Conservation (phyloP, 2,329 filamentous ascomycete genomes). For the Arthroderma sp. region DNA sequence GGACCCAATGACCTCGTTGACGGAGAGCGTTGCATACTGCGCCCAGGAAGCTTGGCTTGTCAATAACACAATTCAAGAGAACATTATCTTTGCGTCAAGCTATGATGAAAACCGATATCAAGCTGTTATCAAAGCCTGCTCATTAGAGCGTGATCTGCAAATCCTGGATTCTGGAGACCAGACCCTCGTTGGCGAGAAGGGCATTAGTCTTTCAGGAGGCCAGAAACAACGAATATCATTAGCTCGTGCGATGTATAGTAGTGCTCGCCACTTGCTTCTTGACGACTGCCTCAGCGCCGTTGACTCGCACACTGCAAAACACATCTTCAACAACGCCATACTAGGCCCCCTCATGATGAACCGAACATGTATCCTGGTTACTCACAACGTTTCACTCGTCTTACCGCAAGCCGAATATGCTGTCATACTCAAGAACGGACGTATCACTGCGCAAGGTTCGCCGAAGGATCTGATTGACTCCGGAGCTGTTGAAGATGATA, state of each 20-base stretch:
- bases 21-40: slow-evolving; percentile 89
- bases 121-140: slow-evolving; percentile 81
- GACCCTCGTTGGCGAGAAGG: slow-evolving; percentile 92
- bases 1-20: slow-evolving; percentile 72
- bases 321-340: slow-evolving; percentile 92
- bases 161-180: slow-evolving; percentile 88
- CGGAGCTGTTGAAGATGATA: slow-evolving; percentile 79
- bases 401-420: slow-evolving; percentile 69
- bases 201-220: slow-evolving; percentile 88
- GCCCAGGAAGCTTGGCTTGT: slow-evolving; percentile 95
- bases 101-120: slow-evolving; percentile 74
- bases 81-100: slow-evolving; percentile 79
- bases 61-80: slow-evolving; percentile 89
- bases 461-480: slow-evolving; percentile 67
- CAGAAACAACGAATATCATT: slow-evolving; percentile 97
- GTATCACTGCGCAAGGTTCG: slow-evolving; percentile 62
- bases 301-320: slow-evolving; percentile 93
- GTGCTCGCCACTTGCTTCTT: slow-evolving; percentile 76
- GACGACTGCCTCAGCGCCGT: slow-evolving; percentile 95
- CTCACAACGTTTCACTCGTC: slow-evolving; percentile 85
- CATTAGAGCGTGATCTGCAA: slow-evolving; percentile 77
- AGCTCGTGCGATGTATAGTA: slow-evolving; percentile 93
- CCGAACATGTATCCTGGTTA: slow-evolving; percentile 88
- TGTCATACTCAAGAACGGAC: slow-evolving; percentile 78
- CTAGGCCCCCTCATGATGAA: slow-evolving; percentile 76